Evolutionary conservation across 2,329 filamentous ascomycete species (phyloP), one percentile per base, ranked within the genome.

Genomic region (Apiospora pterosperma): DNA sequence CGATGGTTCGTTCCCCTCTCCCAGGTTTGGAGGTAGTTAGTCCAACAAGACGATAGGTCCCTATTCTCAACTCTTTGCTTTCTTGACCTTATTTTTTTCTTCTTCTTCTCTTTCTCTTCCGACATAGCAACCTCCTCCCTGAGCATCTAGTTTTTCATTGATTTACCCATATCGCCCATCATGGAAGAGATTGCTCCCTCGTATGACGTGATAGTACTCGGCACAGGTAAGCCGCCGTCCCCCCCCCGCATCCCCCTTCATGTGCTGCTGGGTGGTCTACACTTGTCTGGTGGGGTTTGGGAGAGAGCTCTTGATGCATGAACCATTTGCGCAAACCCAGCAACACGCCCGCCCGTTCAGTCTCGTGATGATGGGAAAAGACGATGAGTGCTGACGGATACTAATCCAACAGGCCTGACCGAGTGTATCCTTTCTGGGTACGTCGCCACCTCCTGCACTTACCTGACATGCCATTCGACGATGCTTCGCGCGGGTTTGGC

Each of bases 351-450:
- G 25, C 42, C 58, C 34, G 58, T 21, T 16, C 6, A 8, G 34
- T 16, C 36, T 39, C 11, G 23, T 39, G 34, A 60, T 25, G 58
- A 25, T 38, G 58, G 3, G 4, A 23, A 25, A 16, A 19, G 34
- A 60, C 3, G 28, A 14, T n/a, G 38, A 55, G 25, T 34, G 48
- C 48, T 55, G 48, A 55, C 48, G 16, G 39, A 36, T 23, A 25
- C 31, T 6, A 36, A 7, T 2, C 7, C 34, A 38, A 58, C 75
- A 97, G 95, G 96, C 77, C 82, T 99, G 87, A 98, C 95, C 69
- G 96, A 99, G 88, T 99, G 96, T 83, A 96, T 99, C 77, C 92
- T 99, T 73, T 97, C 95, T 78, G 96, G 95, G 93, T 97, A 91
- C 77, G 83, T 68, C 28, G 19, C 25, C 28, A 34, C 16, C 69